Evolutionary conservation across 257 asterid species (phyloP).

Genomic region (Nicotiana undulata): DNA sequence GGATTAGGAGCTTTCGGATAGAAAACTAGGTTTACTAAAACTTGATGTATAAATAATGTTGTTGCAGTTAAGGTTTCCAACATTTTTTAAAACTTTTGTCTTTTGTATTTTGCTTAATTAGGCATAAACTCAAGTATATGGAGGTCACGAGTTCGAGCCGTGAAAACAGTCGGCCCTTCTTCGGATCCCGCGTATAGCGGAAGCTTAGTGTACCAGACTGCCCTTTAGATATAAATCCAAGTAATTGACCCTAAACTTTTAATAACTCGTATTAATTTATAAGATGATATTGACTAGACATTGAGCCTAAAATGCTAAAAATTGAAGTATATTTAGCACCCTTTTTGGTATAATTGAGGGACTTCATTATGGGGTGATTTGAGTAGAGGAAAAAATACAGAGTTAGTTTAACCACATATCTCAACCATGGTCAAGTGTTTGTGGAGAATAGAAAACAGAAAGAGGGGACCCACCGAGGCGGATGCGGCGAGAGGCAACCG

Average conservation of each 20-base stretch:
- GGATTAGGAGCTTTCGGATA: not conserved
- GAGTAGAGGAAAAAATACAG: not conserved
- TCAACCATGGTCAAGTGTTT: conserved; percentile 1
- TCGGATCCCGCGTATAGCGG: no score
- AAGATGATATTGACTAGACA: no score
- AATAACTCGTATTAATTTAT: not conserved
- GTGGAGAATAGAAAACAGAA: not conserved
- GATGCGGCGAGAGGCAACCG: conserved; percentile 27
- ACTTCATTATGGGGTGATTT: not conserved
- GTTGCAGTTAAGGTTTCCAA: not conserved
- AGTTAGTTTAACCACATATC: not conserved
- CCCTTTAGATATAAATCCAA: not conserved
- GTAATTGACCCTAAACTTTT: not conserved
- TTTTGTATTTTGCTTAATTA: not conserved
- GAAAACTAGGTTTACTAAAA: not conserved
- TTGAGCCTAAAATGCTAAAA: not conserved
- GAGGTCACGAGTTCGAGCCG: no score
- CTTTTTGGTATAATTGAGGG: no score
- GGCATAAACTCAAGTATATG: not conserved
- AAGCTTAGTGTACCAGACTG: no score
- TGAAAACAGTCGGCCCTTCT: accelerated
- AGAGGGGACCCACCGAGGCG: not conserved
- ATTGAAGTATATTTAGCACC: no score
- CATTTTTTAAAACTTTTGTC: not conserved
- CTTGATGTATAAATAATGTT: no score